Percentiles rank a stretch among this genome's conserved stretches.
Conservation (phyloP, 2,329 filamentous ascomycete genomes). For the Fusarium solani-melongenae region DNA sequence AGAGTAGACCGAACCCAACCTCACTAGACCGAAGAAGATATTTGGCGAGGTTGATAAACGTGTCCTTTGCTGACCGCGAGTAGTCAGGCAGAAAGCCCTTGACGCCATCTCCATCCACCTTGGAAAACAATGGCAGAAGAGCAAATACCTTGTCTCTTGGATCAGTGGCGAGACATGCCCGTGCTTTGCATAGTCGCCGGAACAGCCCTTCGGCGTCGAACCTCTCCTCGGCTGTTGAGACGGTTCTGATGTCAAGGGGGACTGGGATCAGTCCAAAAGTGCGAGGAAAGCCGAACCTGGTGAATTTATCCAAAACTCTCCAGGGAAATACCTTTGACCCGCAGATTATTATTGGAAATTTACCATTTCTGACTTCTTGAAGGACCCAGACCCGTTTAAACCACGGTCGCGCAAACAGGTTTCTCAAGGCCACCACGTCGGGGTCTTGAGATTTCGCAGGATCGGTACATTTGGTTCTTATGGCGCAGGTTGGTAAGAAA, state of each 20-base stretch:
- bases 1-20: neutral
- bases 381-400: neutral
- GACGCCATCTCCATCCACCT: neutral
- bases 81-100: neutral
- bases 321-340: neutral
- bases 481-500: neutral
- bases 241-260: neutral
- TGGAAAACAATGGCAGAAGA: neutral
- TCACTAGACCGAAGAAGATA: neutral
- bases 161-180: neutral
- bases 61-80: neutral
- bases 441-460: neutral
- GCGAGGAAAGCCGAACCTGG: neutral
- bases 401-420: neutral
- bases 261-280: neutral
- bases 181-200: neutral
- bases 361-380: neutral
- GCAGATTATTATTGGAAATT: neutral
- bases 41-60: neutral
- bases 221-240: neutral
- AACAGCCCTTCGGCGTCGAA: neutral
- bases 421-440: neutral
- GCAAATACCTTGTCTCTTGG: neutral
- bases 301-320: neutral
- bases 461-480: neutral